Base-by-base conservation (phyloP, 176 grass and related monocot species). In the Echinochloa phyllopogon region DNA sequence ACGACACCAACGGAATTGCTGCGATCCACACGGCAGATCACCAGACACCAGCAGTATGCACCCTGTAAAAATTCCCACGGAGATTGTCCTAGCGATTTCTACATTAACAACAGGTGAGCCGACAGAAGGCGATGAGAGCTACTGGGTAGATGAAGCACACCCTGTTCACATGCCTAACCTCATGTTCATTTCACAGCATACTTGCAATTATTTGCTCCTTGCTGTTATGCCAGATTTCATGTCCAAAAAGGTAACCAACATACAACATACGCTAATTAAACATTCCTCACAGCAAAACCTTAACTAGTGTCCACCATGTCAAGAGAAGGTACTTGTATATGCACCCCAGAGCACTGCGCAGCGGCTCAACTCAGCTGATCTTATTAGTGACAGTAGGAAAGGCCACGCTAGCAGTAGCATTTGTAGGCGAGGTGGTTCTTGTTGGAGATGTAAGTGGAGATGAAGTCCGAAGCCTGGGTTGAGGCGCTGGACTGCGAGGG, bases 351-450 rank as follows among this genome's bases (percentile, higher is more conserved):
- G 73, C 83, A 77, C 44, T 84, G 60, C 76, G 69, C 23, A 75
- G 43, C 52, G 66, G 55, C 72, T 78, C 79, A 65, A 57, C 42
- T 36, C 56, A 66, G 48, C 62, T 49, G 72, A 72, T 58, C 66
- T 90, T 83, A 86, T 90, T 90, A 57, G n/a, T 23, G 21, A 10
- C n/a, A 27, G 50, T n/a, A 66, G 29, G 49, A 40, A 40, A 2
- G 1, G 11, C 53, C 37, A 36, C 5, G 62, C 71, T 88, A 95
- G 69, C 90, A 95, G 79, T 90, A 88, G 57, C 93, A 95, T 21
- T 76, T 82, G 88, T 93, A 95, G 55, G 93, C 90, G 9, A 95
- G 91, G 68, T 95, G 90, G 42, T 76, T 92, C 79, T 95, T 92
- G 88, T 90, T 88, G 53, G 83, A 82, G 48, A 95, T 58, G 53